Evolutionary conservation across 2,329 filamentous ascomycete species (phyloP), one percentile per base, ranked within the genome.

Genomic region (Nannizziopsis arthrosporioides): DNA sequence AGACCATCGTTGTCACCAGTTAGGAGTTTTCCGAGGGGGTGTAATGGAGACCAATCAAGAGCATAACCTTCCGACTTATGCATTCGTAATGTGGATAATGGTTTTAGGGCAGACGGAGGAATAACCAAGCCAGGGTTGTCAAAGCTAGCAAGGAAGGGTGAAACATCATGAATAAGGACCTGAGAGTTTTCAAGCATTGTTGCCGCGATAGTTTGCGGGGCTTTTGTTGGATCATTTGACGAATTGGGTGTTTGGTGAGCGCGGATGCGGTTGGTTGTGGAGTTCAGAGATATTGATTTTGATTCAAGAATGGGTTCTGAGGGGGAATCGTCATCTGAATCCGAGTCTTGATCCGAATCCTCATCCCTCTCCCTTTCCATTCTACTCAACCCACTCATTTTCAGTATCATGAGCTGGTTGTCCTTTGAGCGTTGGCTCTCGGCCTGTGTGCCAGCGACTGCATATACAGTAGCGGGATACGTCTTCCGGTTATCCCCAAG

Each of bases 51-150:
- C 92, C 92, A 98, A 68, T 95, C 92, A n/a, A 98, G 69, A 0
- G 87, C 92, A 65, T 96, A 98, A 42, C 92, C 92, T 72, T 98
- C 92, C 10, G 81, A 72, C 69, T 89, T 90, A 76, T 98, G 92
- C 57, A 90, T 87, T 57, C 85, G 80, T 57, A 98, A 81, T 2
- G 87, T 95, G 55, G 78, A 84, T 44, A 94, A 69, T 31, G 92
- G 88, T 70, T 93, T 93, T 65, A 88, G 90, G 63, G 94, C 85
- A 60, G 85, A 81, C 1, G 86, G 75, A 5, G 85, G 81, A 55
- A 96, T 78, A 55, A 81, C 73, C 37, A 81, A 84, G 51, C 92
- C 90, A 1, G 92, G 92, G 50, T 78, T 84, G 64, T 96, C 90
- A 66, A 98, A 95, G 44, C 87, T 85, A 49, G 80, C 75, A 49